phyloP scores from a whole-genome alignment of 441 rosid genomes.

The Erysimum pusillum region DNA sequence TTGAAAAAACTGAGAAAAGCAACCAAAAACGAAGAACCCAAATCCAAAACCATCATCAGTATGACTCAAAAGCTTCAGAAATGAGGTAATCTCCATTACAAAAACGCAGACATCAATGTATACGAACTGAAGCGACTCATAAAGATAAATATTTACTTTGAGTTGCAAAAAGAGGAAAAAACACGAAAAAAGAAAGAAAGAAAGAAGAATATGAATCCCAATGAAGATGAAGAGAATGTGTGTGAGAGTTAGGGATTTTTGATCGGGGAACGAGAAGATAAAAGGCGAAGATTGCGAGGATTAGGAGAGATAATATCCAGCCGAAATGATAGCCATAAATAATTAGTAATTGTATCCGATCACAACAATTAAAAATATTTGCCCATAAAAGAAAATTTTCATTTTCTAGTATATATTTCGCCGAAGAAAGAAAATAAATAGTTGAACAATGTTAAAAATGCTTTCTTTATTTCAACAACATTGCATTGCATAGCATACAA shows the following conservation, averaged over 20 bases:
- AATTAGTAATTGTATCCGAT: slow-evolving; percentile 26
- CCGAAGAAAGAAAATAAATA: not conserved
- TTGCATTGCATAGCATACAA: slow-evolving; percentile 20
- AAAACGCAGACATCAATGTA: slow-evolving; percentile 41
- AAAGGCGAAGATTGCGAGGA: slow-evolving; percentile 52
- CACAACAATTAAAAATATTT: not conserved
- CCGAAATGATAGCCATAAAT: slow-evolving; percentile 25
- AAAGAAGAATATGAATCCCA: slow-evolving; percentile 35
- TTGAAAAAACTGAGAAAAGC: slow-evolving; percentile 52
- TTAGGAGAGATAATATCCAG: slow-evolving; percentile 24
- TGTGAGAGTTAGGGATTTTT: slow-evolving; percentile 36
- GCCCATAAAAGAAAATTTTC: not conserved
- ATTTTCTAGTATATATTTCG: not conserved
- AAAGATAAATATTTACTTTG: slow-evolving; percentile 42
- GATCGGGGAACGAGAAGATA: slow-evolving; percentile 43
- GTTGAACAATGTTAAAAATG: not conserved
- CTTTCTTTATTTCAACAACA: slow-evolving; percentile 20
- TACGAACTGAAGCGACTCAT: slow-evolving; percentile 45
- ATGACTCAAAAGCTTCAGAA: slow-evolving; percentile 48
- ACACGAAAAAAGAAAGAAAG: not conserved
- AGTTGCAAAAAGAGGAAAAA: not conserved
- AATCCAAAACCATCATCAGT: slow-evolving; percentile 49
- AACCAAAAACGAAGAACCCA: slow-evolving; percentile 58
- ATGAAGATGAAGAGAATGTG: slow-evolving; percentile 46
- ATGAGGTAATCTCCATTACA: slow-evolving; percentile 56